Evolutionary conservation across 2,329 filamentous ascomycete genomes (phyloP).

Genomic region (Claviceps spartinae): DNA sequence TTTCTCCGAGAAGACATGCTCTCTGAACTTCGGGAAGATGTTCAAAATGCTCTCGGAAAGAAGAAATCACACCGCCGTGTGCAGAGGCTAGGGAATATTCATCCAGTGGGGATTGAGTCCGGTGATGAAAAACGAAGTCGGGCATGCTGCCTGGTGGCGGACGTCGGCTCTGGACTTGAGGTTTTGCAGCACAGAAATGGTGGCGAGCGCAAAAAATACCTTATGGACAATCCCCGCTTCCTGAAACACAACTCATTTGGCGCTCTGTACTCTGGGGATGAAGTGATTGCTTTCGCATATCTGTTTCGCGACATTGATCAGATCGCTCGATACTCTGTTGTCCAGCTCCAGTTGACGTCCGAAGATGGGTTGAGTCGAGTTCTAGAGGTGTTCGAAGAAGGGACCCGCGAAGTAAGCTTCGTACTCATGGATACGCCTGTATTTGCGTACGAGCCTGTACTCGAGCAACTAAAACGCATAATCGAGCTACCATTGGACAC

Average conservation of each 20-base stretch:
- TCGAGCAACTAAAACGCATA: slow-evolving; percentile 44
- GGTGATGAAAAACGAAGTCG: neutral
- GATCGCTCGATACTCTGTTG: slow-evolving; percentile 28
- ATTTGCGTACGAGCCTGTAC: slow-evolving; percentile 56
- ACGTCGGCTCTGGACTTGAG: neutral
- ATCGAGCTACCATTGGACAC: slow-evolving; percentile 40
- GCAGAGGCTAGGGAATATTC: slow-evolving; percentile 20
- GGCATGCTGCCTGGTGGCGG: neutral
- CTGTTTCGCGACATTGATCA: slow-evolving; percentile 37
- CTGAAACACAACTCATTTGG: slow-evolving; percentile 49
- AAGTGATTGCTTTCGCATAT: slow-evolving; percentile 46
- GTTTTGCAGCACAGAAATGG: neutral
- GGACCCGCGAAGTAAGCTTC: slow-evolving; percentile 25
- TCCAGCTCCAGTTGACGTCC: slow-evolving; percentile 39
- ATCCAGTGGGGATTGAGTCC: neutral
- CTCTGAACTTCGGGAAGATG: slow-evolving; percentile 47
- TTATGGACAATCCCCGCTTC: slow-evolving; percentile 33
- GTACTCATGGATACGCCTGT: slow-evolving; percentile 49
- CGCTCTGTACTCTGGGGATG: slow-evolving; percentile 37
- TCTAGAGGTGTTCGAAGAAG: slow-evolving; percentile 25
- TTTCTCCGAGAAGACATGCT: slow-evolving; percentile 60
- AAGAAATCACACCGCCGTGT: slow-evolving; percentile 13
- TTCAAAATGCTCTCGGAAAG: neutral
- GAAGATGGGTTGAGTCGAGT: slow-evolving; percentile 29
- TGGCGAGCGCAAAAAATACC: slow-evolving; percentile 24